A percentile compares a stretch with the other conserved stretches of the same genome.
These are phyloP conservation scores for Yamadazyma akitaensis DNA, from an alignment of 805 yeast genomes.

Conservation along the genomic window DNA sequence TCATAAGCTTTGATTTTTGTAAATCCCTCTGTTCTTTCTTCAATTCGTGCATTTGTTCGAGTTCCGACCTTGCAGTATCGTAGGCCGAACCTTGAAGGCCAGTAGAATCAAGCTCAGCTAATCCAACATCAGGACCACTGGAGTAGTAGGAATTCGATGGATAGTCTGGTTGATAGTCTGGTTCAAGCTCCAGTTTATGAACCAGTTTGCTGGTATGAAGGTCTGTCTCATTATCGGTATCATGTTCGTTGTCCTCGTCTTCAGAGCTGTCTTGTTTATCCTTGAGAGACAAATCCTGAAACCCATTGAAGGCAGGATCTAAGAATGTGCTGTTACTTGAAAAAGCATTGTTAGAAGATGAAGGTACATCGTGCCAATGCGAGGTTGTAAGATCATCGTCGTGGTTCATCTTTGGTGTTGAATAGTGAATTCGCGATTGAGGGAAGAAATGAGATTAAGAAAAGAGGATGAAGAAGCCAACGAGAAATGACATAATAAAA, in stretches of 20 bases:
- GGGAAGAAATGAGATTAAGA: background rate
- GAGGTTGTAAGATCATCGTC: slow-evolving; percentile 50
- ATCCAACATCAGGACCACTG: background rate
- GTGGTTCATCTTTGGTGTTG: slow-evolving; percentile 31
- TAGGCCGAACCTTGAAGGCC: slow-evolving; percentile 7
- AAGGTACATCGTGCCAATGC: slow-evolving; percentile 59
- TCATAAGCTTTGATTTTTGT: slow-evolving; percentile 32
- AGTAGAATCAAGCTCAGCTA: background rate
- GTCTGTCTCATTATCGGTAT: slow-evolving; percentile 3
- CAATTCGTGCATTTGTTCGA: slow-evolving; percentile 28
- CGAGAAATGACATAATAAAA: background rate
- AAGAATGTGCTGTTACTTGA: slow-evolving; percentile 7
- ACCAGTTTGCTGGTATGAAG: background rate
- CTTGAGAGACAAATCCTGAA: slow-evolving; percentile 18
- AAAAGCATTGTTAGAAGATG: slow-evolving; percentile 23
- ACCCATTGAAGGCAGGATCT: slow-evolving; percentile 16
- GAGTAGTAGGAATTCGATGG: background rate
- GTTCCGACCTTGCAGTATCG: slow-evolving; percentile 13
- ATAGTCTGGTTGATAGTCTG: background rate
- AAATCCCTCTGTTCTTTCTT: slow-evolving; percentile 33
- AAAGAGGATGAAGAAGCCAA: background rate
- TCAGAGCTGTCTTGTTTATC: slow-evolving; percentile 15
- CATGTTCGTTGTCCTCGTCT: slow-evolving; percentile 12
- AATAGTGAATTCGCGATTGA: background rate
- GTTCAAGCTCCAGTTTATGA: background rate